Base-by-base conservation (phyloP, 2,329 filamentous ascomycete species). In the Aspergillus vadensis region DNA sequence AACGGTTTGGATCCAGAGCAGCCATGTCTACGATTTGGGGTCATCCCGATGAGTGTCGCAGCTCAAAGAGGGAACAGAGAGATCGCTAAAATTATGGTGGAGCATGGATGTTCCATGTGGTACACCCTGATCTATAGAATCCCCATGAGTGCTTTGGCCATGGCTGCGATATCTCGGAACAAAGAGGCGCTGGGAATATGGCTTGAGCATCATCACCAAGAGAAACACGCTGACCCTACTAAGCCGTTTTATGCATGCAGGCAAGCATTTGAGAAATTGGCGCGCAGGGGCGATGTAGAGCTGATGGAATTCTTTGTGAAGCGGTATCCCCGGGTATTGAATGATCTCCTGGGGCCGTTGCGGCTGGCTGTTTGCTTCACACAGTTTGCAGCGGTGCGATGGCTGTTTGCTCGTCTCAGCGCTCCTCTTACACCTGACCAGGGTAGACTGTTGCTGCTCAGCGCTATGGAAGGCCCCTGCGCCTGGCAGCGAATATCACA, bases 281-380 rank as follows among this genome's bases (percentile, higher is more conserved):
- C 51, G 17, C 32, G 51, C 14, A 54, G 14, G 19, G 51, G 51
- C 10, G 23, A 41, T n/a, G n/a, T 54, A 10, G 32, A 23, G 5
- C 17, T 54, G 51, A 23, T 54, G 25, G 51, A 41, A 19, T 54
- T 54, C 38, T 8, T 54, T 30, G 19, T 54, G 15, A 12, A 54
- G 27, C 51, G 32, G 21, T 41, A 23, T 14, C 32, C 32, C 17
- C 12, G 23, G n/a, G 30, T 36, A 21, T 19, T 15, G 32, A 19
- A 39, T 19, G 17, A 32, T 10, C 32, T 15, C 4, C 17, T 54
- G n/a, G 8, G 14, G 23, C 30, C 51, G 4, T 25, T 54, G 21
- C 12, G 5, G 15, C n/a, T 17, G n/a, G 51, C 51, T 10, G 30
- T 41, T 8, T 17, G 23, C 7, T 8, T n/a, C 38, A 32, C 30